Conservation (phyloP, 2,329 filamentous ascomycete genomes). For the Pseudogymnoascus sp. region DNA sequence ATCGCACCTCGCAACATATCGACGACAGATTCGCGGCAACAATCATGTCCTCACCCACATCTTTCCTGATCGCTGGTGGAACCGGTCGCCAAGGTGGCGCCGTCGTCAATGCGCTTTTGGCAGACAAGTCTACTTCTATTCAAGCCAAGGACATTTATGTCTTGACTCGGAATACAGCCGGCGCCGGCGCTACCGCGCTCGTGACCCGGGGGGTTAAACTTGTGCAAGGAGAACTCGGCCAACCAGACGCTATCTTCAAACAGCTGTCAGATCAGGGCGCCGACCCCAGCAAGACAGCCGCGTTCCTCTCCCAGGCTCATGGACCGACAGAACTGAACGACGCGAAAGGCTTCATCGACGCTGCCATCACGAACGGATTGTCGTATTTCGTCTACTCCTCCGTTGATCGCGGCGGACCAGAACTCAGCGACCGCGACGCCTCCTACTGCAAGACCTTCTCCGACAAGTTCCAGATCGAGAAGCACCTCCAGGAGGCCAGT, state of each 20-base stretch:
- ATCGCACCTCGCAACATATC: neutral
- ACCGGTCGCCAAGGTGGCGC: conserved; percentile 42
- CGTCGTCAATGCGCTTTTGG: conserved; percentile 35
- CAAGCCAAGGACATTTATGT: conserved; percentile 43
- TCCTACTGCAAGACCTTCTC: conserved; percentile 48
- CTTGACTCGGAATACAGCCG: conserved; percentile 46
- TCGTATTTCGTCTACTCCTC: conserved; percentile 49
- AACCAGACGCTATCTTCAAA: conserved; percentile 42
- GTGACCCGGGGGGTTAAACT: conserved; percentile 39
- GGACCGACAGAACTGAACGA: conserved; percentile 36
- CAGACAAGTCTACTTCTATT: conserved; percentile 15
- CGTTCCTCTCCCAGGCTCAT: conserved; percentile 15
- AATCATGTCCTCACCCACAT: neutral
- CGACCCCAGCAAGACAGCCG: conserved; percentile 45
- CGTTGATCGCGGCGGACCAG: conserved; percentile 46
- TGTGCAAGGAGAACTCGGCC: conserved; percentile 48
- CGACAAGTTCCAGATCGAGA: conserved; percentile 47
- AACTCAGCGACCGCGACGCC: conserved; percentile 36
- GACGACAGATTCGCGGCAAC: neutral
- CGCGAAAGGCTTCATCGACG: conserved; percentile 44
- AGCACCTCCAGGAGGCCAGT: conserved; percentile 39
- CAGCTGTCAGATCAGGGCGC: conserved; percentile 37
- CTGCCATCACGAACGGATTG: conserved; percentile 40
- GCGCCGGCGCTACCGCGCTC: conserved; percentile 40
- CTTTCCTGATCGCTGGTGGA: conserved; percentile 36